These are phyloP conservation scores for Coemansia sp. DNA, from an alignment of 192 early-diverging fungal species.

Conservation along the genomic window DNA sequence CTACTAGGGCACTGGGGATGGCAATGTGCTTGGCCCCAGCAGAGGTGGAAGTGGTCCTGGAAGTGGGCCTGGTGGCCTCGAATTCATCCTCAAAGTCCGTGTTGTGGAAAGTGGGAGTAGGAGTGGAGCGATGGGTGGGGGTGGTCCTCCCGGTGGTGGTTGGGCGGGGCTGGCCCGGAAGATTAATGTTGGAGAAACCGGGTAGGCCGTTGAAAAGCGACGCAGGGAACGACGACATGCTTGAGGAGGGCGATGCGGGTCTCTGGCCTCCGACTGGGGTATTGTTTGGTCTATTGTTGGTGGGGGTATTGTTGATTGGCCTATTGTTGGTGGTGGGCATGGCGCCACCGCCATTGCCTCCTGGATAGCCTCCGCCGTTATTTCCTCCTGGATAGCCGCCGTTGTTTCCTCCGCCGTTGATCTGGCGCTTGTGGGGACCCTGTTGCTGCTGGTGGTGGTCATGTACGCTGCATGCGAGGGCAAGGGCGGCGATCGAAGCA, in stretches of 20 bases:
- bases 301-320: neutral
- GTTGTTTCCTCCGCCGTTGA: neutral
- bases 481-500: neutral
- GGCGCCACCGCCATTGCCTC: neutral
- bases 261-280: neutral
- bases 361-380: neutral
- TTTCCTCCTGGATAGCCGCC: neutral
- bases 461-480: neutral
- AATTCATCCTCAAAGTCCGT: neutral
- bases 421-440: neutral
- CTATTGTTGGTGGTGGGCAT: neutral
- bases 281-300: neutral
- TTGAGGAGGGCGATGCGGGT: neutral
- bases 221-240: neutral
- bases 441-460: neutral
- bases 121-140: neutral
- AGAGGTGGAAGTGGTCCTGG: neutral
- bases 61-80: neutral
- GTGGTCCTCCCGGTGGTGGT: neutral
- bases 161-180: slow-evolving; percentile 16
- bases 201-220: neutral
- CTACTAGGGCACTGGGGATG: neutral
- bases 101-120: neutral
- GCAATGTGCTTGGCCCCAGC: neutral
- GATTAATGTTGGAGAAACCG: slow-evolving; percentile 3